Evolutionary conservation across 805 yeast species (phyloP).

Genomic region (Yarrowia deformans): DNA sequence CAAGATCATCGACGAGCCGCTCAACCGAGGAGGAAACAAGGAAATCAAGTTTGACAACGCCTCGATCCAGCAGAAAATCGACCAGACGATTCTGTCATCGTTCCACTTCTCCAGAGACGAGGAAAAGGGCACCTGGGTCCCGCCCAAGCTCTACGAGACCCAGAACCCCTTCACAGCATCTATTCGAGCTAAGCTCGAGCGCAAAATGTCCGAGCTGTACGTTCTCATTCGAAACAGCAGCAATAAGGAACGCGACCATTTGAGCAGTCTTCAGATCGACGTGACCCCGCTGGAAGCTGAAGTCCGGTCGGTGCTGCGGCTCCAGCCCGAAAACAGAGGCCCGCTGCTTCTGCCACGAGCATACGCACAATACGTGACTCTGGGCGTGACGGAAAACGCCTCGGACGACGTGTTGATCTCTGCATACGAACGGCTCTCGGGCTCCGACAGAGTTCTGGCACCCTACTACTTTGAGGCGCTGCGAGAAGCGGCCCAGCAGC

Average conservation of each 20-base stretch:
- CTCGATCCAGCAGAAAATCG: slow-evolving; percentile 63
- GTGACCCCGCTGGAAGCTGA: slow-evolving; percentile 33
- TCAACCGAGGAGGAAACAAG: slow-evolving; percentile 58
- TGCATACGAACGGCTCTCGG: slow-evolving; percentile 55
- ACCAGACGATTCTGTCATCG: slow-evolving; percentile 58
- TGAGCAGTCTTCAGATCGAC: slow-evolving; percentile 18
- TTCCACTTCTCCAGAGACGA: slow-evolving; percentile 44
- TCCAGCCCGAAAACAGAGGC: slow-evolving; percentile 4
- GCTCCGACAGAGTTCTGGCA: slow-evolving; percentile 55
- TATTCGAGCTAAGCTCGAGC: slow-evolving; percentile 40
- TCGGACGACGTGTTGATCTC: slow-evolving; percentile 57
- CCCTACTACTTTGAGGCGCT: slow-evolving; percentile 69
- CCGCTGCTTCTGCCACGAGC: slow-evolving; percentile 21
- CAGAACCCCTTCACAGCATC: slow-evolving; percentile 41
- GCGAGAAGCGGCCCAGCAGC: slow-evolving; percentile 57
- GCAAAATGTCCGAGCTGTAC: slow-evolving; percentile 42
- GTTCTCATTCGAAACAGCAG: slow-evolving; percentile 10
- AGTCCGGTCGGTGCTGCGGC: neutral
- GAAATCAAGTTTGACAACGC: slow-evolving; percentile 63
- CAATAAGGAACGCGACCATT: slow-evolving; percentile 13
- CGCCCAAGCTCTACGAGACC: slow-evolving; percentile 44
- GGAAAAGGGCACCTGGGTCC: slow-evolving; percentile 41
- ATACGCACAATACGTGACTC: slow-evolving; percentile 53
- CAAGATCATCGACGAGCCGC: slow-evolving; percentile 72
- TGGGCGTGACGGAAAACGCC: slow-evolving; percentile 60